phyloP scores from a whole-genome alignment of 2,329 filamentous ascomycete species.

The Pestalotiopsis sp. region DNA sequence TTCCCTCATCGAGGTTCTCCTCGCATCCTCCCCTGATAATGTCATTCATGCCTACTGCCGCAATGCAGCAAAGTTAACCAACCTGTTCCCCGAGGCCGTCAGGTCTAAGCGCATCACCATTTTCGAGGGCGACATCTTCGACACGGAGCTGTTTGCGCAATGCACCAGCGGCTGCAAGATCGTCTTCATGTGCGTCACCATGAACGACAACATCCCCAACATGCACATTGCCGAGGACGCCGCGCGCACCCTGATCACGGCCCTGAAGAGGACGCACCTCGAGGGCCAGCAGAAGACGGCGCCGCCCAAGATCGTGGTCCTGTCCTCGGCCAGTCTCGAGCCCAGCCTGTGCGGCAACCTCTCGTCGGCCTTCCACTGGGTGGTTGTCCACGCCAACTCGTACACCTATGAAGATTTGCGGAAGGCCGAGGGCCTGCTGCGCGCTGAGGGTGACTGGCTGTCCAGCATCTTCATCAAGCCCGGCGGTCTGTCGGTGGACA shows the following conservation, averaged over 20 bases:
- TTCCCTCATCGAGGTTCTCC: slow-evolving; percentile 40
- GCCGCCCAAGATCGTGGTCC: slow-evolving; percentile 42
- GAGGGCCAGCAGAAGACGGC: slow-evolving; percentile 14
- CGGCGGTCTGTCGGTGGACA: slow-evolving; percentile 38
- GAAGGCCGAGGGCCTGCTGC: slow-evolving; percentile 38
- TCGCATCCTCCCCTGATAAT: slow-evolving; percentile 27
- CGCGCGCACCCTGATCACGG: slow-evolving; percentile 37
- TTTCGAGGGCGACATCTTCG: slow-evolving; percentile 42
- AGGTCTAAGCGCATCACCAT: slow-evolving; percentile 35
- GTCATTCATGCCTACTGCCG: slow-evolving; percentile 46
- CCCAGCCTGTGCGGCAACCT: slow-evolving; percentile 33
- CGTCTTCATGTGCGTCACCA: slow-evolving; percentile 41
- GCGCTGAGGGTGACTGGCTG: slow-evolving; percentile 39
- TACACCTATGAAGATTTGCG: slow-evolving; percentile 42
- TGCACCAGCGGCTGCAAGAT: slow-evolving; percentile 37
- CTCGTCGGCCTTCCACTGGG: slow-evolving; percentile 28
- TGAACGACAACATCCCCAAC: slow-evolving; percentile 45
- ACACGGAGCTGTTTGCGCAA: slow-evolving; percentile 35
- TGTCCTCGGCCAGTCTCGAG: slow-evolving; percentile 46
- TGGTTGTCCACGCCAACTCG: slow-evolving; percentile 34
- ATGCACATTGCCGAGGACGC: slow-evolving; percentile 39
- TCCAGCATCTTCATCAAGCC: slow-evolving; percentile 44
- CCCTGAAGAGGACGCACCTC: slow-evolving; percentile 22
- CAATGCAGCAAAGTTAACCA: slow-evolving; percentile 38
- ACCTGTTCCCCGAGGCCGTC: slow-evolving; percentile 31